A percentile compares a stretch with the other conserved stretches of the same genome.
Evolutionary conservation across 2,329 filamentous ascomycete species (phyloP).

Genomic region (Rhinocladiella mackenziei): DNA sequence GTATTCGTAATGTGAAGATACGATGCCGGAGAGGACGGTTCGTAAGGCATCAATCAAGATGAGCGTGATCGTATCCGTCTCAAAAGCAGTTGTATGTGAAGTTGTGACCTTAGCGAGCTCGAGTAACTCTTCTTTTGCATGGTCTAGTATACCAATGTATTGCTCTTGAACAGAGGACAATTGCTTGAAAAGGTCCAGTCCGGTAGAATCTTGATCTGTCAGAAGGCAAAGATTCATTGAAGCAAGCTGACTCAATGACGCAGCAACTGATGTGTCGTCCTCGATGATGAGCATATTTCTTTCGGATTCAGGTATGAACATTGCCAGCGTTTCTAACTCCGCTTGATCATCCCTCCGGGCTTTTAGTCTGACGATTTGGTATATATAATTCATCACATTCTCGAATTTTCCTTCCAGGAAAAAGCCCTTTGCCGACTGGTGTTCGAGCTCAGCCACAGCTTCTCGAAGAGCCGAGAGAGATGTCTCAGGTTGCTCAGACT

Average conservation of each 20-base stretch:
- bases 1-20: slow-evolving; percentile 14
- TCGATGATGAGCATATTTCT: slow-evolving; percentile 1
- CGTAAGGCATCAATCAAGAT: slow-evolving; percentile 6
- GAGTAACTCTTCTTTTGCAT: slow-evolving; percentile 24
- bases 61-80: not conserved
- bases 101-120: slow-evolving; percentile 11
- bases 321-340: slow-evolving; percentile 7
- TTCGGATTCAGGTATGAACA: slow-evolving; percentile 13
- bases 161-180: slow-evolving; percentile 18
- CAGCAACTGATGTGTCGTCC: slow-evolving; percentile 5
- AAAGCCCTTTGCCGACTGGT: slow-evolving; percentile 11
- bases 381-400: slow-evolving; percentile 8
- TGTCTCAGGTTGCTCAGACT: slow-evolving; percentile 7
- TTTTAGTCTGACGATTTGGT: slow-evolving; percentile 7
- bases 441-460: slow-evolving; percentile 13
- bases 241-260: slow-evolving; percentile 13
- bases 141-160: slow-evolving; percentile 18
- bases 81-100: slow-evolving; percentile 7
- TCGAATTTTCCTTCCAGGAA: slow-evolving; percentile 16
- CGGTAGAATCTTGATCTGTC: slow-evolving; percentile 4
- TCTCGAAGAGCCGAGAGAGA: slow-evolving; percentile 12
- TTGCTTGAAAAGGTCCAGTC: slow-evolving; percentile 2
- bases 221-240: slow-evolving; percentile 8
- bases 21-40: slow-evolving; percentile 11
- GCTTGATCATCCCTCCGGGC: not conserved